phyloP scores from a whole-genome alignment of 805 yeast genomes.

The Suhomyces sp. region DNA sequence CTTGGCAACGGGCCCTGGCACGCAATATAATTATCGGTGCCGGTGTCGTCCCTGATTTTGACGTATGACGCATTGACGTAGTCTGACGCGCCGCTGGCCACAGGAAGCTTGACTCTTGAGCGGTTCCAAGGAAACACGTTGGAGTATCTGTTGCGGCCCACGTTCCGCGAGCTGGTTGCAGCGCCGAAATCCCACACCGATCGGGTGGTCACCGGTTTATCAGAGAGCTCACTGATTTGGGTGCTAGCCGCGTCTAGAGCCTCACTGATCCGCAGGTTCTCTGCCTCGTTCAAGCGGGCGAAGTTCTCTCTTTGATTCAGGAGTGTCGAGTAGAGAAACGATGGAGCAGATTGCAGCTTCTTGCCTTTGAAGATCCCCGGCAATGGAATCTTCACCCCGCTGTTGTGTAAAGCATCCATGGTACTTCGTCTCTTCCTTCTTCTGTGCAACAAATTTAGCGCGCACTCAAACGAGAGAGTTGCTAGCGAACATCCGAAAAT shows the following conservation, averaged over 20 bases:
- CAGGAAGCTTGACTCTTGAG: slow-evolving; percentile 31
- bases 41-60: neutral
- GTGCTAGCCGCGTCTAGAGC: slow-evolving; percentile 1
- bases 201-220: neutral
- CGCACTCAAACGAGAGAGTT: neutral
- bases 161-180: slow-evolving; percentile 4
- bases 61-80: slow-evolving; percentile 42
- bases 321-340: slow-evolving; percentile 7
- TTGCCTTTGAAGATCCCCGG: neutral
- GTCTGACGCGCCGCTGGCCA: slow-evolving; percentile 17
- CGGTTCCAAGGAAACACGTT: slow-evolving; percentile 42
- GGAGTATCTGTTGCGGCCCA: slow-evolving; percentile 30
- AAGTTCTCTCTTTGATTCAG: slow-evolving; percentile 11
- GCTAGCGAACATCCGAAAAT: too few relatives aligned
- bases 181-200: slow-evolving; percentile 6
- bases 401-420: neutral
- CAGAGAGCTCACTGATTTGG: neutral
- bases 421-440: neutral
- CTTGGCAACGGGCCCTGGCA: slow-evolving; percentile 60
- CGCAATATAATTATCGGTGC: slow-evolving; percentile 49
- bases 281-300: slow-evolving; percentile 9
- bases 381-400: neutral
- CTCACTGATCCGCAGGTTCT: slow-evolving; percentile 4
- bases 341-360: slow-evolving; percentile 6
- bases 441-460: neutral